Conservation (phyloP, 2,329 filamentous ascomycete genomes). For the Penicillium fuscoglaucum region DNA sequence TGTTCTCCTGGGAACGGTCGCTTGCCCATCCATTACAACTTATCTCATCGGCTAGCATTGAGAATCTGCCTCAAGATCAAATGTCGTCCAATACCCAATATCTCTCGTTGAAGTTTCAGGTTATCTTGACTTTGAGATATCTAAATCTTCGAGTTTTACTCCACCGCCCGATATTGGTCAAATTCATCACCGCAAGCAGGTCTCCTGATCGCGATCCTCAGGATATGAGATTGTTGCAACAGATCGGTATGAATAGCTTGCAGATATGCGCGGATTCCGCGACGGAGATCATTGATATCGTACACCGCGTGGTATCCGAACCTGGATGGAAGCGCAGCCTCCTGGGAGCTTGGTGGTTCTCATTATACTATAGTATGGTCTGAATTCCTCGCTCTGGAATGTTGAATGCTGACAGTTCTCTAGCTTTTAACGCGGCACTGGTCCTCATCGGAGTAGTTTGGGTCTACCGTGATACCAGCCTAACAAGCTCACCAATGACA, state of each 20-base stretch:
- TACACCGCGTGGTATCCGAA: conserved; percentile 21
- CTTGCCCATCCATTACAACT: conserved; percentile 16
- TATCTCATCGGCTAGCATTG: not conserved
- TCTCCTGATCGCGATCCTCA: conserved; percentile 7
- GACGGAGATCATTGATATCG: conserved; percentile 30
- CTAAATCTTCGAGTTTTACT: conserved; percentile 45
- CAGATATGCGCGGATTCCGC: conserved; percentile 36
- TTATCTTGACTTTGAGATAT: conserved; percentile 49
- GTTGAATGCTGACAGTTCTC: not conserved
- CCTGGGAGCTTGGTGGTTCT: conserved; percentile 36
- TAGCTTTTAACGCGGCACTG: conserved; percentile 38
- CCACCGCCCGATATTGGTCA: conserved; percentile 44
- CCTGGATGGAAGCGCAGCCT: conserved; percentile 24
- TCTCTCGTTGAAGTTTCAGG: conserved; percentile 35
- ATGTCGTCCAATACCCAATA: not conserved
- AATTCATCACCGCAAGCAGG: conserved; percentile 35
- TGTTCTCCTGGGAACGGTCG: conserved; percentile 20
- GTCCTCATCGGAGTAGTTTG: conserved; percentile 29
- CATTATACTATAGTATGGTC: conserved; percentile 36
- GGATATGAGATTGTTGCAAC: conserved; percentile 29
- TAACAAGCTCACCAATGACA: not conserved
- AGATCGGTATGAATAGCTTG: conserved; percentile 37
- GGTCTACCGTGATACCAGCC: conserved; percentile 10
- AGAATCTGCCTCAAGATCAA: not conserved
- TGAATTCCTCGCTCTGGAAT: not conserved